Base-by-base conservation (phyloP, 768 basidiomycete species). In the Pleurotus pulmonarius region DNA sequence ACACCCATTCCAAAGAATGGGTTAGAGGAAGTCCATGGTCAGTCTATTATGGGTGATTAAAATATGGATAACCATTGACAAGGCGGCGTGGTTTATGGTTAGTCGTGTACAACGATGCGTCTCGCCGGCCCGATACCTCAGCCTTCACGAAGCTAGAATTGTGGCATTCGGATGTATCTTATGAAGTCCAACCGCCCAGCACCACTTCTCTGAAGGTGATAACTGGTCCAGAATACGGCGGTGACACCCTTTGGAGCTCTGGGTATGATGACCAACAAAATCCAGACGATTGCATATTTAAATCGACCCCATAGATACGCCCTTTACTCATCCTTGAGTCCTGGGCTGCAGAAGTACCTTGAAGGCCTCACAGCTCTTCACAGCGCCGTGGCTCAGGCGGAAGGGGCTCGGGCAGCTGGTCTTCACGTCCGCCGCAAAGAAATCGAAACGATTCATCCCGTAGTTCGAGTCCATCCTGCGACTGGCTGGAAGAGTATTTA, bases 401-500 rank as follows among this genome's bases (percentile, higher is more conserved):
- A 90, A 8, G 89, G 89, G 44, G 76, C 88, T 37, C 78, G 84
- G 13, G 85, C 82, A 4, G 86, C 85, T 0, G 87, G 86, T 4
- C 76, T 84, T 46, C 82, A 82, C 53, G 87, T 92, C 22, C 83
- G 90, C 25, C 78, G 91, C 40, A 74, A 87, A 56, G 77, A 80
- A 51, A 70, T 90, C 57, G 88, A 90, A 70, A 81, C 81, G 3
- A 63, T 88, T 29, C 92, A 93, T 67, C 92, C 91, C 15, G 74
- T 94, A 46, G 88, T 94, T 54, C 85, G 91, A 46, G 89, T 92
- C 9, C 87, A 93, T 67, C 91, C 92, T 16, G 85, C 79, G 1
- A 94, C 92, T 0, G 90, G 91, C 11, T 88, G 86, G 83, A 92
- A 93, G 78, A 85, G 83, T 57, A 71, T 94, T 59, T 92, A 86